phyloP scores from a whole-genome alignment of 2,329 filamentous ascomycete genomes.

The Fusarium pseudoanthophilum region DNA sequence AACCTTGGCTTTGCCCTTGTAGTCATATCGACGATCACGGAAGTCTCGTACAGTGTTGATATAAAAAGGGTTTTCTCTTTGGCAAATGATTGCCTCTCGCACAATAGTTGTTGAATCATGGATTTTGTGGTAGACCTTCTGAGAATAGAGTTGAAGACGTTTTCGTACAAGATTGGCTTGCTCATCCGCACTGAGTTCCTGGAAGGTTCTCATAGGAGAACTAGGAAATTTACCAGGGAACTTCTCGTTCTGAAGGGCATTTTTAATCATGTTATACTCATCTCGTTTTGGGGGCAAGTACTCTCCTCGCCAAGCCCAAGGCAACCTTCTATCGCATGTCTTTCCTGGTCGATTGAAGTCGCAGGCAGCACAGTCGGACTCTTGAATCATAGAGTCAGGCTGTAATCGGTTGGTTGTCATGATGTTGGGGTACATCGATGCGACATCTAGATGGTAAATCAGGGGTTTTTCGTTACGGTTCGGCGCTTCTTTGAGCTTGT shows the following conservation, averaged over 20 bases:
- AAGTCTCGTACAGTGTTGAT: slow-evolving; percentile 97
- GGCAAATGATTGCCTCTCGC: slow-evolving; percentile 96
- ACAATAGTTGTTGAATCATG: slow-evolving; percentile 93
- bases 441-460: slow-evolving; percentile 98
- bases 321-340: slow-evolving; percentile 92
- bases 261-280: slow-evolving; percentile 99
- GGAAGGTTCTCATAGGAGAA: slow-evolving; percentile 77
- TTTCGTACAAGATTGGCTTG: slow-evolving; percentile 85
- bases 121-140: slow-evolving; percentile 99
- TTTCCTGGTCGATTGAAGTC: slow-evolving; percentile 98
- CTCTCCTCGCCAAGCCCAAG: slow-evolving; percentile 98
- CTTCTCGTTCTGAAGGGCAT: slow-evolving; percentile 88
- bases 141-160: slow-evolving; percentile 89
- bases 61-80: slow-evolving; percentile 98
- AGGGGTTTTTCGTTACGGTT: slow-evolving; percentile 86
- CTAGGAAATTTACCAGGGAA: slow-evolving; percentile 85
- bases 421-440: slow-evolving; percentile 99
- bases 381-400: slow-evolving; percentile 98
- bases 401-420: slow-evolving; percentile 99
- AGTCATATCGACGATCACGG: slow-evolving; percentile 96
- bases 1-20: slow-evolving; percentile 96
- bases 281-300: slow-evolving; percentile 95
- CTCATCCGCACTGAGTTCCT: slow-evolving; percentile 84
- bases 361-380: slow-evolving; percentile 95
- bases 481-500: slow-evolving; percentile 80